Evolutionary conservation across 345 rosid species (phyloP).

Genomic region (Hibiscus trionum): DNA sequence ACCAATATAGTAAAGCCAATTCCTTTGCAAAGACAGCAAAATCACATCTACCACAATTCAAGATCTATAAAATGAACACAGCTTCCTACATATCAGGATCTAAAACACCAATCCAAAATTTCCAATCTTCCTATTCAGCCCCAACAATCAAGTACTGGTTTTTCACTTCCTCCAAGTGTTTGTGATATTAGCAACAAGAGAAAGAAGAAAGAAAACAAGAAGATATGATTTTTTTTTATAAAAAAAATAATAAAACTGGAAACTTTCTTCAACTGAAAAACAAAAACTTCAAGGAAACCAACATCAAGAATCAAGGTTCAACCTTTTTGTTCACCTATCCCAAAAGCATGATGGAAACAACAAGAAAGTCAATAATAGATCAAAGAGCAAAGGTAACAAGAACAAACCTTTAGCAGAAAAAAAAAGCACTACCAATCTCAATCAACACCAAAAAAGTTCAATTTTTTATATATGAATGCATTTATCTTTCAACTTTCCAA

Average conservation of each 20-base stretch:
- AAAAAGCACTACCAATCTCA: constrained; percentile 6
- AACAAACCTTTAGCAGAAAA: neutral
- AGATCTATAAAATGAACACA: constrained; percentile 12
- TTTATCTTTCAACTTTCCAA: neutral
- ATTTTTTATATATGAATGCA: too few species aligned
- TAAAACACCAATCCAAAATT: constrained; percentile 6
- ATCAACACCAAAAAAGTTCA: neutral
- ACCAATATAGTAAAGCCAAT: neutral
- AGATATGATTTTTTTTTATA: neutral
- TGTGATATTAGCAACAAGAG: neutral
- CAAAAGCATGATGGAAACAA: neutral
- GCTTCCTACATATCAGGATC: constrained; percentile 13
- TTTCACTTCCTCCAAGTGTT: neutral
- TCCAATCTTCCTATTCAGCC: neutral
- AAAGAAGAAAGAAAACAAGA: neutral
- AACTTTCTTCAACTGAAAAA: neutral
- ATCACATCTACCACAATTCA: neutral
- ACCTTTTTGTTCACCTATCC: neutral
- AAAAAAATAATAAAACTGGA: neutral
- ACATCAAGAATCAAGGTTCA: neutral
- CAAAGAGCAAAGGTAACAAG: neutral
- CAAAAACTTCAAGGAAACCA: neutral
- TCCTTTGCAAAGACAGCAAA: neutral
- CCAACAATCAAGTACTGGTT: neutral
- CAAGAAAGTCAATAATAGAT: neutral